Evolutionary conservation across 176 grass and related monocot species (phyloP), one percentile per base, ranked within the genome.

Genomic region (Hyparrhenia diplandra): DNA sequence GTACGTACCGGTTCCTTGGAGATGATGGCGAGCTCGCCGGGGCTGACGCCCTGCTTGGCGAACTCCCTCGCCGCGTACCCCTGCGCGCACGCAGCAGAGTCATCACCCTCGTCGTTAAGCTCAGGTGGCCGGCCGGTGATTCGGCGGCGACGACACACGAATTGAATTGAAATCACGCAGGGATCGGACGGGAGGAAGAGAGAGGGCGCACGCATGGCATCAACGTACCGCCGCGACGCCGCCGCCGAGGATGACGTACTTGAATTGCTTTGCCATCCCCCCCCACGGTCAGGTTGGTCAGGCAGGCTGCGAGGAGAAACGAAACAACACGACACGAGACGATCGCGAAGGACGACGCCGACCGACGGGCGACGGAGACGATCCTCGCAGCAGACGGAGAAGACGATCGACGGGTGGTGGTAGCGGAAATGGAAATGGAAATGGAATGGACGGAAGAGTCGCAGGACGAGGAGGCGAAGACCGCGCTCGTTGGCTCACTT

Each of bases 61-160:
- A 98, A 95, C 82, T 98, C 96, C 68, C 79, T 84, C 10, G 96
- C 88, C 18, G 96, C 96, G 85, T 98, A 98, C 21, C 96, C 92
- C 95, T 98, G 80, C 32, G 25, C 24, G 23, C 23, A 34, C 12
- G n/a, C 5, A n/a, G n/a, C n/a, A n/a, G n/a, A n/a, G n/a, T n/a
- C n/a, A n/a, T n/a, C n/a, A 41, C 8, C 35, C 35, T 23, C 20
- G 8, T 10, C 27, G 27, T 31, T 20, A n/a, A 55, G 29, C 11
- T 14, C 36, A 17, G 36, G 65, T n/a, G n/a, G n/a, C n/a, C 28
- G 35, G 43, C 43, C 43, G 43, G 35, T 23, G 65, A 77, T 43
- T n/a, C 36, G 1, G 24, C 55, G 55, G n/a, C n/a, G n/a, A n/a
- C 10, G 55, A 7, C 52, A 10, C 55, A 35, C 18, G 25, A 2